Conservation (phyloP, 2,329 filamentous ascomycete species). For the Aureobasidium pullulans region DNA sequence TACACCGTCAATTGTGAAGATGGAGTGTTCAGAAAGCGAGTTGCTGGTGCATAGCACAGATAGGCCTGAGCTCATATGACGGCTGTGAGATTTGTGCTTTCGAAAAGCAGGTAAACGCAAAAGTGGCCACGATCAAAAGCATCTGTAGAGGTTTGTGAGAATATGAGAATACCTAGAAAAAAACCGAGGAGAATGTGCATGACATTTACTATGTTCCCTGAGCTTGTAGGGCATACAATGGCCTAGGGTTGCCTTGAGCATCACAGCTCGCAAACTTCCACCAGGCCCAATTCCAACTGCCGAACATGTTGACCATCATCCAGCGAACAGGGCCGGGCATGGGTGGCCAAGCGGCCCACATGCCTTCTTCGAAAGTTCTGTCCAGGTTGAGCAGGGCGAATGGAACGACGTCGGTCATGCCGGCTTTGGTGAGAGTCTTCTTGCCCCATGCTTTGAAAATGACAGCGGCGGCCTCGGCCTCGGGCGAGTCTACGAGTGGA, state of each 20-base stretch:
- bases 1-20: too few species aligned
- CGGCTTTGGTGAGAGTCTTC: conserved; percentile 11
- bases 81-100: too few species aligned
- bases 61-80: too few species aligned
- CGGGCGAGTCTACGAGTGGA: not conserved
- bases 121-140: too few species aligned
- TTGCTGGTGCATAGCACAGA: too few species aligned
- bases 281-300: conserved; percentile 4
- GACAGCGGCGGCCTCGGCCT: not conserved
- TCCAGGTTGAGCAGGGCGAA: conserved; percentile 9
- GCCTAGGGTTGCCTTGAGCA: not conserved
- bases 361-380: conserved; percentile 1
- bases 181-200: too few species aligned
- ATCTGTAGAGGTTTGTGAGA: too few species aligned
- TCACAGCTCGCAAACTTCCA: conserved; percentile 8
- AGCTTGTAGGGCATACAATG: not conserved
- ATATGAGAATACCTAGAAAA: too few species aligned
- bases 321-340: not conserved
- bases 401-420: conserved; percentile 4
- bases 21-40: too few species aligned
- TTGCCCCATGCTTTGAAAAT: conserved; percentile 9
- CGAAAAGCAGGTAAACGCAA: too few species aligned
- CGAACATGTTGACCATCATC: conserved; percentile 7
- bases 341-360: not conserved
- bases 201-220: not conserved